Evolutionary conservation across 1,284 basidiomycete species (phyloP).

Genomic region (Irpex sp.): DNA sequence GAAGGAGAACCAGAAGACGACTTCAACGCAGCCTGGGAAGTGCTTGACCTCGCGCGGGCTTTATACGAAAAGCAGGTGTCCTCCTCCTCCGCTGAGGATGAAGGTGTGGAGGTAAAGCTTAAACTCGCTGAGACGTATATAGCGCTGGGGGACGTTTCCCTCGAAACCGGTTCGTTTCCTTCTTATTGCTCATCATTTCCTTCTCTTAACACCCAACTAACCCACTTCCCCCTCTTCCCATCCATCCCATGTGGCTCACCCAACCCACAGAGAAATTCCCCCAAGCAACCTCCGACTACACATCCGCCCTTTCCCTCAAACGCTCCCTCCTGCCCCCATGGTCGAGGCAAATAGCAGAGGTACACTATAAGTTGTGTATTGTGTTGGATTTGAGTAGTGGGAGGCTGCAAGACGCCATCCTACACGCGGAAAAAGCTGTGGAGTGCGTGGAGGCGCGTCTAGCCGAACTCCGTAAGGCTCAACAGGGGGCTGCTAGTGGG

Average conservation of each 20-base stretch:
- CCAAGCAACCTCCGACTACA: conserved; percentile 82
- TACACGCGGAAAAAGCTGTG: conserved; percentile 73
- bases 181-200: background rate
- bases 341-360: conserved; percentile 83
- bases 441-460: conserved; percentile 69
- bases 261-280: conserved; percentile 77
- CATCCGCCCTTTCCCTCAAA: conserved; percentile 68
- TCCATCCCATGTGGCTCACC: no score
- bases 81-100: conserved; percentile 22
- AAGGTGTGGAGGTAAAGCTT: conserved; percentile 56
- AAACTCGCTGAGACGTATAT: conserved; percentile 85
- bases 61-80: conserved; percentile 66
- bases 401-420: conserved; percentile 71
- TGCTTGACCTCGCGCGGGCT: conserved; percentile 80
- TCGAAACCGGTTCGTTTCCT: conserved; percentile 71
- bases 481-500: no score
- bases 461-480: conserved; percentile 45
- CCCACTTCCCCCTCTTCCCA: no score
- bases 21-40: conserved; percentile 93
- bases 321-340: conserved; percentile 64
- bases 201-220: no score
- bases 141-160: conserved; percentile 78
- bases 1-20: conserved; percentile 76
- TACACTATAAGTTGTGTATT: conserved; percentile 86
- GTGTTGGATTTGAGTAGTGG: conserved; percentile 83